Conservation (phyloP, 1,139 yeast species). For the Taiozyma onychis region DNA sequence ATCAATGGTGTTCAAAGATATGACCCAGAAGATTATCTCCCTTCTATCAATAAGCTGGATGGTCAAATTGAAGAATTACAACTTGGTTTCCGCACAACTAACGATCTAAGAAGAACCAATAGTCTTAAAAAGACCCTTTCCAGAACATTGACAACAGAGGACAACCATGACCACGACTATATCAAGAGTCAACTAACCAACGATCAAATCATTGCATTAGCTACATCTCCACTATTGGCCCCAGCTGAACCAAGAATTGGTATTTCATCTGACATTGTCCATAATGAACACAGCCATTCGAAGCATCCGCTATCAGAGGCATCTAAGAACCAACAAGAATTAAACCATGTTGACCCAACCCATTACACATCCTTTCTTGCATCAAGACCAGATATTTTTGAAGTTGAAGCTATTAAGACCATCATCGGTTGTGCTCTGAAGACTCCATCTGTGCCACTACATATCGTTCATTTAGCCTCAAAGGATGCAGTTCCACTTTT, state of each 20-base stretch:
- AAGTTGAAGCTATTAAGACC: slow-evolving; percentile 73
- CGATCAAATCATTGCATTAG: slow-evolving; percentile 46
- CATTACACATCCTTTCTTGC: slow-evolving; percentile 69
- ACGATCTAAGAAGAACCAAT: slow-evolving; percentile 2
- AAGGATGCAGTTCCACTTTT: slow-evolving; percentile 74
- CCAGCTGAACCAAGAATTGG: slow-evolving; percentile 57
- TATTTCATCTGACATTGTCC: slow-evolving; percentile 39
- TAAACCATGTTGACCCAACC: slow-evolving; percentile 54
- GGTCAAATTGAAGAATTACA: slow-evolving; percentile 11
- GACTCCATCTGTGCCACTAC: slow-evolving; percentile 65
- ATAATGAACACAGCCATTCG: slow-evolving; percentile 24
- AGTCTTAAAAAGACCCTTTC: slow-evolving; percentile 5
- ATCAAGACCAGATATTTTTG: slow-evolving; percentile 85
- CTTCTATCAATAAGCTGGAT: slow-evolving; percentile 1
- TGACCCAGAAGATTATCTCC: not conserved
- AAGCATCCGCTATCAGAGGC: slow-evolving; percentile 40
- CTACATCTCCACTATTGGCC: slow-evolving; percentile 47
- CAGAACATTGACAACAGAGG: slow-evolving; percentile 1
- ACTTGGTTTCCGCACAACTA: slow-evolving; percentile 6
- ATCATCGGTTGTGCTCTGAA: slow-evolving; percentile 57
- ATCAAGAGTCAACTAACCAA: slow-evolving; percentile 33
- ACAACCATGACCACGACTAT: slow-evolving; percentile 7
- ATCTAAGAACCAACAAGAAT: slow-evolving; percentile 33
- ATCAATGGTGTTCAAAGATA: not conserved
- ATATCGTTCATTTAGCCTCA: slow-evolving; percentile 87